Evolutionary conservation across 1,284 basidiomycete genomes (phyloP).

Genomic region (Trametes polyzona): DNA sequence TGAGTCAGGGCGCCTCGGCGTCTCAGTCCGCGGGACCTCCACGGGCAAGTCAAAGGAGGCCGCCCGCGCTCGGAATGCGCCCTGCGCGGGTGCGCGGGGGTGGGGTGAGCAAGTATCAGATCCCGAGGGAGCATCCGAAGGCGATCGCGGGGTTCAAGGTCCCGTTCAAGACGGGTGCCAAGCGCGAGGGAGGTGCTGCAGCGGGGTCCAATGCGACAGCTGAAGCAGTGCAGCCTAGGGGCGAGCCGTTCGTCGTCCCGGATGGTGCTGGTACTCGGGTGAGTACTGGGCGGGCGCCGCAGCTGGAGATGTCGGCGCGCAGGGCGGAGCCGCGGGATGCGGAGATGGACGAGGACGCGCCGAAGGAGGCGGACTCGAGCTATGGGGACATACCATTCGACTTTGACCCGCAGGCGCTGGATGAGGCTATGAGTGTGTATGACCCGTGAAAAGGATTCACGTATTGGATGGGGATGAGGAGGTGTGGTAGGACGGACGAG

Average conservation of each 20-base stretch:
- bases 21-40: not conserved
- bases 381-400: slow-evolving; percentile 16
- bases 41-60: slow-evolving; percentile 6
- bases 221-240: not conserved
- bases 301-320: slow-evolving; percentile 17
- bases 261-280: no score
- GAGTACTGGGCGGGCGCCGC: not conserved
- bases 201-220: no score
- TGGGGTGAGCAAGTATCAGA: not conserved
- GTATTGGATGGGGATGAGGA: no score
- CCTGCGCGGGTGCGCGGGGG: not conserved
- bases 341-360: slow-evolving; percentile 2
- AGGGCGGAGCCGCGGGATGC: slow-evolving; percentile 14
- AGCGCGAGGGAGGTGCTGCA: not conserved
- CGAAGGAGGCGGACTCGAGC: slow-evolving; percentile 25
- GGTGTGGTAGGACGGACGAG: no score
- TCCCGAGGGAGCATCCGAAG: slow-evolving; percentile 2
- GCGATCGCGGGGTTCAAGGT: slow-evolving; percentile 8
- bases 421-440: slow-evolving; percentile 10
- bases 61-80: slow-evolving; percentile 18
- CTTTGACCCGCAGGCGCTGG: slow-evolving; percentile 7
- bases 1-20: not conserved
- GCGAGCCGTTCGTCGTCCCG: no score
- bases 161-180: slow-evolving; percentile 3
- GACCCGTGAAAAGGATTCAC: not conserved